phyloP scores from a whole-genome alignment of 2,329 filamentous ascomycete genomes.

The Cytospora schulzeri region DNA sequence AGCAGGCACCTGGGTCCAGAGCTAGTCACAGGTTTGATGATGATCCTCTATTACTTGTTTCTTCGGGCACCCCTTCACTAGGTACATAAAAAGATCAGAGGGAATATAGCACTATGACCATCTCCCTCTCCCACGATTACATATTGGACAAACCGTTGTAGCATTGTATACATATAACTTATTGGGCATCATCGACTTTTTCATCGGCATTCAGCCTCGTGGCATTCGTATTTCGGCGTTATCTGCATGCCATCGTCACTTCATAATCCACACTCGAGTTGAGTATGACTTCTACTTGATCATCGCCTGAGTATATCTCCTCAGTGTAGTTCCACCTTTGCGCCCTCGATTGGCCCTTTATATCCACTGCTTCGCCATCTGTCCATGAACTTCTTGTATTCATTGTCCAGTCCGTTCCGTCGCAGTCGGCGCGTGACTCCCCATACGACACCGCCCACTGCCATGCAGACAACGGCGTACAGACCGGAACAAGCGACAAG shows the following conservation, averaged over 20 bases:
- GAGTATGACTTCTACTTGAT: background rate
- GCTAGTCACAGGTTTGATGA: too few relatives aligned
- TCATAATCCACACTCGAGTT: background rate
- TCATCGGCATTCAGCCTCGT: too few relatives aligned
- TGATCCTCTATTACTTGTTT: too few relatives aligned
- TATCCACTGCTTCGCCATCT: background rate
- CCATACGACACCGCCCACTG: background rate
- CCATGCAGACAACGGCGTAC: background rate
- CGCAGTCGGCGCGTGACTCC: background rate
- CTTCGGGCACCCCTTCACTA: too few relatives aligned
- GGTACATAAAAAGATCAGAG: too few relatives aligned
- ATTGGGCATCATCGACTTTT: too few relatives aligned
- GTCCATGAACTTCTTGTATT: background rate
- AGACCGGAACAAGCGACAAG: background rate
- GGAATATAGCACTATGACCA: too few relatives aligned
- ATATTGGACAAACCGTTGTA: too few relatives aligned
- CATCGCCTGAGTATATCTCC: background rate
- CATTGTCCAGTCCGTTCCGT: background rate
- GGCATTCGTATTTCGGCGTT: background rate
- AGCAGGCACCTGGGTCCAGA: too few relatives aligned
- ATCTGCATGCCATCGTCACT: background rate
- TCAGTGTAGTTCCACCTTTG: constrained; percentile 42
- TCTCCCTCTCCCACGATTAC: too few relatives aligned
- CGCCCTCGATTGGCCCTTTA: background rate
- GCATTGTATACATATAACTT: too few relatives aligned